A percentile compares a stretch with the other conserved stretches of the same genome.
These are phyloP conservation scores for Aspergillus novoparasiticus DNA, from an alignment of 2,329 filamentous ascomycete genomes.

Conservation along the genomic window DNA sequence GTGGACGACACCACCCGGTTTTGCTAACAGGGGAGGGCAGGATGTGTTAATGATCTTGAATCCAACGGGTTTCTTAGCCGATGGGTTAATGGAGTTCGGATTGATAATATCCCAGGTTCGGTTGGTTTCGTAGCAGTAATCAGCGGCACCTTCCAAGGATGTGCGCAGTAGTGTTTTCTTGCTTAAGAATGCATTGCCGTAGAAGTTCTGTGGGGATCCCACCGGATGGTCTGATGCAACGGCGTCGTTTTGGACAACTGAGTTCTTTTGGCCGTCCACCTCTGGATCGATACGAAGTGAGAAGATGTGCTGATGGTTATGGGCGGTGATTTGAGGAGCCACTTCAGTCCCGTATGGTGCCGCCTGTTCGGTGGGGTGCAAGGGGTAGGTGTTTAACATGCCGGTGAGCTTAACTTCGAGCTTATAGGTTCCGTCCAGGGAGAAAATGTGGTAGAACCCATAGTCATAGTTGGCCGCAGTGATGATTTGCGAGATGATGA, in stretches of 20 bases:
- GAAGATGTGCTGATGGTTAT: constrained; percentile 94
- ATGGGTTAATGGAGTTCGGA: constrained; percentile 26
- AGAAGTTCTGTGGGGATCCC: constrained; percentile 68
- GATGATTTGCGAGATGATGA: constrained; percentile 87
- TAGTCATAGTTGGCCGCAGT: constrained; percentile 96
- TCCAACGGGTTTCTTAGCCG: constrained; percentile 28
- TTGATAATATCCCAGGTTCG: constrained; percentile 33
- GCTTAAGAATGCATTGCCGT: constrained; percentile 64
- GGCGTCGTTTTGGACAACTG: constrained; percentile 53
- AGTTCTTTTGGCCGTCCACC: constrained; percentile 80
- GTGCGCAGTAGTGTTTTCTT: constrained; percentile 45
- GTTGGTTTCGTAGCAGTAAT: constrained; percentile 55
- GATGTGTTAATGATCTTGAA: constrained; percentile 33
- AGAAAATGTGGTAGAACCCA: constrained; percentile 80
- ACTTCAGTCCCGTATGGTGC: constrained; percentile 87
- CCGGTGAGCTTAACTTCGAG: constrained; percentile 87
- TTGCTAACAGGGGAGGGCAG: constrained; percentile 45
- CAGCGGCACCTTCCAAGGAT: constrained; percentile 49
- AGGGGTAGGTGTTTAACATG: constrained; percentile 85
- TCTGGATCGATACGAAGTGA: constrained; percentile 83
- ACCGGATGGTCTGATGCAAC: constrained; percentile 47
- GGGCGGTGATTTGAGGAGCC: constrained; percentile 82
- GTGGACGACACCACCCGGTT: constrained; percentile 57
- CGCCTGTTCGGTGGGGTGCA: constrained; percentile 72
- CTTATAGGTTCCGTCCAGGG: constrained; percentile 87